Evolutionary conservation across 306 rosid genomes (phyloP), one percentile per base, ranked within the genome.

Genomic region (Sechiopsis laciniata): DNA sequence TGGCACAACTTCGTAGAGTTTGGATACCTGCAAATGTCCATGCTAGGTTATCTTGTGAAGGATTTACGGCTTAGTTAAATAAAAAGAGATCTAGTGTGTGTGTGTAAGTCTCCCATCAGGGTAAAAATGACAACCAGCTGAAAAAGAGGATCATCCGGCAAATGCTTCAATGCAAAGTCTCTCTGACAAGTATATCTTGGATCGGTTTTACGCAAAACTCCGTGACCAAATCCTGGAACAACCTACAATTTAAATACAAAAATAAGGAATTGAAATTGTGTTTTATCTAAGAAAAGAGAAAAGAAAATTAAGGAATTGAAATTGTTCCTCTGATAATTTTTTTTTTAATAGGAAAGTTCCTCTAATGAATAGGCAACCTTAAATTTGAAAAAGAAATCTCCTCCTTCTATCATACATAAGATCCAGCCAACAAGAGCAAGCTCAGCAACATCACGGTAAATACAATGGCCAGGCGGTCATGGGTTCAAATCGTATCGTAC

Each of bases 111-210:
- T 56, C 26, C 54, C n/a, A 79, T 79, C 62, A 60, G 59, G 45
- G 45, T 24, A 79, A 5, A 58, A 75, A 64, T 65, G 73, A 77
- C 76, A 77, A 94, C 99, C 92, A 94, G 85, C 83, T 84, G 95
- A 86, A 94, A 94, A 75, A 84, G 83, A 14, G 99, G 99, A 82
- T 94, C 99, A 40, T 94, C 80, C n/a, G 99, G 99, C 75, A 94
- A 83, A 83, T 94, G 99, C 90, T 94, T 94, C 86, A 91, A 78
- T 55, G 96, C 99, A 83, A 94, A 94, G 82, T 89, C 99, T 85
- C 99, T 91, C 81, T 94, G 99, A 78, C 97, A 94, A 17, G 80
- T 85, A 78, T 94, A 94, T 88, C 99, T 90, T 67, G 99, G 99
- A 78, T 94, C 97, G 37, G 97, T 94, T 48, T 94, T 82, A 74